phyloP scores from a whole-genome alignment of 805 yeast species.

The Wickerhamia fluorescens region DNA sequence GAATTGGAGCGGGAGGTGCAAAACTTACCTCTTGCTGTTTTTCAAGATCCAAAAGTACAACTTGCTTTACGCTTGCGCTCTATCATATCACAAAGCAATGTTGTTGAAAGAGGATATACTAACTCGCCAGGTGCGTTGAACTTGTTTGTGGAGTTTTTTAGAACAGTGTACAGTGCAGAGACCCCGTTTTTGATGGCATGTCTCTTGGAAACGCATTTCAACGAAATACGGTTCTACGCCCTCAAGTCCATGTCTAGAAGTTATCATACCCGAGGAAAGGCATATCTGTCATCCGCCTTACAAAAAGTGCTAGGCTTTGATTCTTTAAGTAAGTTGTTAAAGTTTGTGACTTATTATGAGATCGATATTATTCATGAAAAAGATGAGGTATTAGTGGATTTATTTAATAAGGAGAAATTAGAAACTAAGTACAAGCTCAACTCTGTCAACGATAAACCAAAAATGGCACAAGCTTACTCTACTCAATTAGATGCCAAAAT shows the following conservation, averaged over 20 bases:
- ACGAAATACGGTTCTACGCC: slow-evolving; percentile 71
- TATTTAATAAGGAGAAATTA: slow-evolving; percentile 36
- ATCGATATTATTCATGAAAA: slow-evolving; percentile 32
- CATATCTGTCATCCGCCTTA: slow-evolving; percentile 47
- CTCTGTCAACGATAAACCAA: slow-evolving; percentile 33
- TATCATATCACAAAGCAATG: slow-evolving; percentile 55
- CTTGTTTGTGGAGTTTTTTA: slow-evolving; percentile 59
- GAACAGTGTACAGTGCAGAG: slow-evolving; percentile 36
- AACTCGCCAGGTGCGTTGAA: slow-evolving; percentile 52
- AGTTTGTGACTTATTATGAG: slow-evolving; percentile 60
- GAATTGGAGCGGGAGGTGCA: slow-evolving; percentile 76
- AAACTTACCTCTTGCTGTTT: slow-evolving; percentile 51
- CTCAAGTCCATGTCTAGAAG: slow-evolving; percentile 58
- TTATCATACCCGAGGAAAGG: slow-evolving; percentile 64
- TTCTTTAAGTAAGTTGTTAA: slow-evolving; percentile 40
- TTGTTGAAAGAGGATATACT: slow-evolving; percentile 42
- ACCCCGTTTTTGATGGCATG: slow-evolving; percentile 68
- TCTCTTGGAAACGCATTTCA: slow-evolving; percentile 70
- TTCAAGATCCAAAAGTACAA: slow-evolving; percentile 52
- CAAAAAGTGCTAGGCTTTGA: slow-evolving; percentile 60
- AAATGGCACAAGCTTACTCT: slow-evolving; percentile 28
- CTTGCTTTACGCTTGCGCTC: slow-evolving; percentile 66
- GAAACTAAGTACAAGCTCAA: slow-evolving; percentile 32
- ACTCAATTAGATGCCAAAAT: slow-evolving; percentile 21
- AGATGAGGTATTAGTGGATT: slow-evolving; percentile 27